These are phyloP conservation scores for Glycine soja DNA, from an alignment of 306 rosid genomes.

Conservation along the genomic window DNA sequence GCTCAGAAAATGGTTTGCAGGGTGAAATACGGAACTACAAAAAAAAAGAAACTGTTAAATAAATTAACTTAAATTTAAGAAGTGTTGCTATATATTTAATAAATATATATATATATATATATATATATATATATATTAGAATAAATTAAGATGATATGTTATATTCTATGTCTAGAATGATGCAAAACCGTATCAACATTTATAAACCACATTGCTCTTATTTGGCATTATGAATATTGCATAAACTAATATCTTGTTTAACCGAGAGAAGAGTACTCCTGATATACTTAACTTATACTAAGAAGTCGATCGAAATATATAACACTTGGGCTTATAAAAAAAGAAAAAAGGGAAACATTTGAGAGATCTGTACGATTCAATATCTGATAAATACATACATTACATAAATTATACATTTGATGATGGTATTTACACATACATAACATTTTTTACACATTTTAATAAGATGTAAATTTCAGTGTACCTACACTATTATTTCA, in stretches of 20 bases:
- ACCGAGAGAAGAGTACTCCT: background rate
- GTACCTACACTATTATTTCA: background rate
- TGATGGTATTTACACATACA: background rate
- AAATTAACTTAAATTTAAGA: background rate
- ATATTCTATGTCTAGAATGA: background rate
- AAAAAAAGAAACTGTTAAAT: background rate
- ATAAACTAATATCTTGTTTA: background rate
- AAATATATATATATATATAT: background rate
- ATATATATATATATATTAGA: background rate
- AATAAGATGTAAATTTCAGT: background rate
- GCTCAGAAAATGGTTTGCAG: slow-evolving; percentile 20
- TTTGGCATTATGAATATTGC: too few relatives aligned
- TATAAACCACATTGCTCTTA: background rate
- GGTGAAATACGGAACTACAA: background rate
- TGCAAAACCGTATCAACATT: background rate
- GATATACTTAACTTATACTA: background rate
- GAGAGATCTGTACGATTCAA: background rate
- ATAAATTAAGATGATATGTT: background rate
- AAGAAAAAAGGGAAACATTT: background rate
- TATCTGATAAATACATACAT: too few relatives aligned
- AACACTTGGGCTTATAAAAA: background rate
- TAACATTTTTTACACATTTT: background rate
- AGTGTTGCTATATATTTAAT: background rate
- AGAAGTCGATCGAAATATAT: background rate
- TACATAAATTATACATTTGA: background rate